Base-by-base conservation (phyloP, 2,329 filamentous ascomycete genomes). In the Mycogone perniciosa region DNA sequence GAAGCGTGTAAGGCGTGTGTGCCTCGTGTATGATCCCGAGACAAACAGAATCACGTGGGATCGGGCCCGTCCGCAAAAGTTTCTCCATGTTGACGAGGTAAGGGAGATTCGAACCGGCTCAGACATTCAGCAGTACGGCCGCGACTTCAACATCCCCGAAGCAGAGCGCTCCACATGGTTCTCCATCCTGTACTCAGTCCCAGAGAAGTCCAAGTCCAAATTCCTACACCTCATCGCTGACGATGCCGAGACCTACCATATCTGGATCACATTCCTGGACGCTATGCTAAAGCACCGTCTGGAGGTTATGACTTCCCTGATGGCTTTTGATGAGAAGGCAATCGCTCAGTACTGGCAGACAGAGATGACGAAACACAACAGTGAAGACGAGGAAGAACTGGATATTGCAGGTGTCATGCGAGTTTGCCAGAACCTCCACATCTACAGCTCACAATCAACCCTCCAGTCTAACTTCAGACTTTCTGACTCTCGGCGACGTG, bases 31-130 rank as follows among this genome's bases (percentile, higher is more conserved):
- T 27, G 89, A 97, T 61, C 78, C 86, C 27, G 86, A 92, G 62
- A 81, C 86, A 2, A 91, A 88, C 54, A 93, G 90, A 67, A 88
- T 99, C 27, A 86, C 80, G 29, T 97, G 92, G 92, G 88, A 95
- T 67, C 80, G 83, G 43, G 81, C 79, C 7, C 84, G 88, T 34
- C 84, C 87, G 1, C 81, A 83, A 27, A 97, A 96, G 66, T 84
- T 82, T 48, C 86, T 99, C 57, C 95, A 95, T 67, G 88, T 99
- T 56, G 93, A 99, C 62, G 90, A 97, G 65, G 92, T 99, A 61
- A 86, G 88, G 62, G 90, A 96, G 63, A 90, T 97, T 44, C 84
- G 91, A 55, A 82, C 85, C 33, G 90, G 89, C 13, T 80, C 80
- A 9, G 89, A 97, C 64, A 89, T 92, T 13, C 83, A 88, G 51